These are phyloP conservation scores for Scheffersomyces illinoinensis DNA, from an alignment of 1,139 yeast genomes.

Conservation along the genomic window DNA sequence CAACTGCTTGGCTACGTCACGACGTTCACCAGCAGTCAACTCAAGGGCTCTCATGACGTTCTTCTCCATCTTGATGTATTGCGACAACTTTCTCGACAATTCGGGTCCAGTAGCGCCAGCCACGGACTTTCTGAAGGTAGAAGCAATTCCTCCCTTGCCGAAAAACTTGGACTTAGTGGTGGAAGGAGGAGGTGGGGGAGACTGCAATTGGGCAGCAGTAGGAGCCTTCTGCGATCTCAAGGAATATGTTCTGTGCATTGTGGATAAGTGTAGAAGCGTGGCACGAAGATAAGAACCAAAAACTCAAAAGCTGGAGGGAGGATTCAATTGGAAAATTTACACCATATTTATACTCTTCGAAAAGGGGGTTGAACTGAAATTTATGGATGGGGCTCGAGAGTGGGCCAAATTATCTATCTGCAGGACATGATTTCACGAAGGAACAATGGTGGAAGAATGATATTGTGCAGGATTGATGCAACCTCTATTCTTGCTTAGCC, in stretches of 20 bases:
- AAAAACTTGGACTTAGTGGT: slow-evolving; percentile 88
- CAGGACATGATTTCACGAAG: background rate
- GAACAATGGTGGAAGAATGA: background rate
- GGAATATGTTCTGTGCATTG: slow-evolving; percentile 98
- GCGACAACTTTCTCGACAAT: slow-evolving; percentile 85
- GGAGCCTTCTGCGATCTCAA: slow-evolving; percentile 95
- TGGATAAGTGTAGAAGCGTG: slow-evolving; percentile 9
- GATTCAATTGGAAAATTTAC: background rate
- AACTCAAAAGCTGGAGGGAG: background rate
- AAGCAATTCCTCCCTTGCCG: slow-evolving; percentile 85
- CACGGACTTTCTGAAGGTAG: slow-evolving; percentile 77
- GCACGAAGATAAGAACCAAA: background rate
- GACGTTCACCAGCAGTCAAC: slow-evolving; percentile 90
- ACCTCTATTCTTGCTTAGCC: background rate
- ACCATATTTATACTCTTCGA: background rate
- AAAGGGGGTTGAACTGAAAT: background rate
- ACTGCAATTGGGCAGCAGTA: slow-evolving; percentile 90
- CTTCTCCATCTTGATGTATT: slow-evolving; percentile 93
- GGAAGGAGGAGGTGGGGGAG: slow-evolving; percentile 94
- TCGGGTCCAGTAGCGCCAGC: slow-evolving; percentile 97
- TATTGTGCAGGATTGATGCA: background rate
- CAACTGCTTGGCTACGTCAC: slow-evolving; percentile 94
- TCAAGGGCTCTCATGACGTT: slow-evolving; percentile 93
- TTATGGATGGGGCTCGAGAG: background rate
- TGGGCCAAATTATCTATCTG: background rate